Evolutionary conservation across 768 basidiomycete genomes (phyloP).

Genomic region (Russula ochroleuca): DNA sequence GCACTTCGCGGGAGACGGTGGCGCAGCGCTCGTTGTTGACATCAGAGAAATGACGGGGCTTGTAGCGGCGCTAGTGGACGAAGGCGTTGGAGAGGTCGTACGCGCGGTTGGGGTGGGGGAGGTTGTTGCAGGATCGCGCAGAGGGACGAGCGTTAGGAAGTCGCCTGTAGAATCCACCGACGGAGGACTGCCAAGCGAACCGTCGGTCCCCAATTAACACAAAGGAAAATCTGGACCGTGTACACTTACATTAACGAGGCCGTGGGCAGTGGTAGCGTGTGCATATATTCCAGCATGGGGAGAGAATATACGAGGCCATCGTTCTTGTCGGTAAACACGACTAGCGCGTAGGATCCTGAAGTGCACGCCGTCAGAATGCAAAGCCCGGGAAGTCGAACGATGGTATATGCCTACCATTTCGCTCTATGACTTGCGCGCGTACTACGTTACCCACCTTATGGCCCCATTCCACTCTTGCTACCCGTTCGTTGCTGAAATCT

Average conservation of each 20-base stretch:
- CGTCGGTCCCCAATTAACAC: background rate
- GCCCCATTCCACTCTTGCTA: constrained; percentile 65
- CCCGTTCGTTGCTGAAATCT: constrained; percentile 60
- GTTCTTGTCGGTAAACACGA: constrained; percentile 50
- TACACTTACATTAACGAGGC: constrained; percentile 19
- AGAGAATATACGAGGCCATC: constrained; percentile 56
- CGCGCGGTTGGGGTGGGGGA: background rate
- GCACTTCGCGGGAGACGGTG: constrained; percentile 34
- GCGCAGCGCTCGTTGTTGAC: background rate
- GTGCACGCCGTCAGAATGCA: constrained; percentile 33
- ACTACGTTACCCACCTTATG: constrained; percentile 48
- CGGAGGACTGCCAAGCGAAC: constrained; percentile 35
- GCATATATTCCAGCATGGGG: constrained; percentile 55
- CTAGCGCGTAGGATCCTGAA: constrained; percentile 46
- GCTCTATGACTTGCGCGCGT: constrained; percentile 52
- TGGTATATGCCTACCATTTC: constrained; percentile 44
- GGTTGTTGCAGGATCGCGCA: background rate
- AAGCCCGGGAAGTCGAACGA: background rate
- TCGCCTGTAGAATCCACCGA: constrained; percentile 26
- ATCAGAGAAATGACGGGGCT: background rate
- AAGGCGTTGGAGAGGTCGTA: constrained; percentile 31
- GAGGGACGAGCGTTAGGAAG: constrained; percentile 24
- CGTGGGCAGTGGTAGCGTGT: constrained; percentile 34
- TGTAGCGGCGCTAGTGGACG: constrained; percentile 29
- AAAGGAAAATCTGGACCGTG: background rate